phyloP scores from a whole-genome alignment of 1,139 yeast genomes.

The Pichia sp. region DNA sequence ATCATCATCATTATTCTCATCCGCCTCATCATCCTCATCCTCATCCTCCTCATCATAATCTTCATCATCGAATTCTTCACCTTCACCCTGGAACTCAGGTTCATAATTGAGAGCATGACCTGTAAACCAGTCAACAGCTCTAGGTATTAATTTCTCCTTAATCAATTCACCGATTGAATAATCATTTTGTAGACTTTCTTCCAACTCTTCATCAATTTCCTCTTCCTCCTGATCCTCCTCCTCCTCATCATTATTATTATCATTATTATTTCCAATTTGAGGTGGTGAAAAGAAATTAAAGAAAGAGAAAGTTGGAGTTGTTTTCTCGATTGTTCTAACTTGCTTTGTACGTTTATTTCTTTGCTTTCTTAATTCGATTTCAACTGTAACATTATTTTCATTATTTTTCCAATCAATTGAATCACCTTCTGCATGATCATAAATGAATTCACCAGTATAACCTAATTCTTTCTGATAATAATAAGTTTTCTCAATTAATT shows the following conservation, averaged over 20 bases:
- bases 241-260: too few relatives aligned
- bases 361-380: slow-evolving; percentile 92
- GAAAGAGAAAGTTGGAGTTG: slow-evolving; percentile 88
- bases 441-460: slow-evolving; percentile 91
- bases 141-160: slow-evolving; percentile 90
- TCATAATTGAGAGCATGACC: slow-evolving; percentile 82
- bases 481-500: slow-evolving; percentile 70
- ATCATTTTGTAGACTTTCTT: slow-evolving; percentile 81
- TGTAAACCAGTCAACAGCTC: slow-evolving; percentile 97
- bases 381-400: slow-evolving; percentile 76
- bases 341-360: slow-evolving; percentile 96
- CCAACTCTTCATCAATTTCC: slow-evolving; percentile 68
- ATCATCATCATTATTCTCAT: slow-evolving; percentile 27
- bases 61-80: slow-evolving; percentile 32
- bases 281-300: slow-evolving; percentile 96
- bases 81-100: slow-evolving; percentile 47
- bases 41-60: slow-evolving; percentile 17
- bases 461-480: slow-evolving; percentile 93
- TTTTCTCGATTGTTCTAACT: slow-evolving; percentile 91
- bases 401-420: slow-evolving; percentile 78
- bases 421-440: slow-evolving; percentile 93
- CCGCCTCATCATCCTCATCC: slow-evolving; percentile 48
- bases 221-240: slow-evolving; percentile 48
- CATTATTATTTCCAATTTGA: slow-evolving; percentile 51
- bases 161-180: slow-evolving; percentile 95